These are phyloP conservation scores for Obelidium mucronatum DNA, from an alignment of 192 early-diverging fungal genomes.

Conservation along the genomic window DNA sequence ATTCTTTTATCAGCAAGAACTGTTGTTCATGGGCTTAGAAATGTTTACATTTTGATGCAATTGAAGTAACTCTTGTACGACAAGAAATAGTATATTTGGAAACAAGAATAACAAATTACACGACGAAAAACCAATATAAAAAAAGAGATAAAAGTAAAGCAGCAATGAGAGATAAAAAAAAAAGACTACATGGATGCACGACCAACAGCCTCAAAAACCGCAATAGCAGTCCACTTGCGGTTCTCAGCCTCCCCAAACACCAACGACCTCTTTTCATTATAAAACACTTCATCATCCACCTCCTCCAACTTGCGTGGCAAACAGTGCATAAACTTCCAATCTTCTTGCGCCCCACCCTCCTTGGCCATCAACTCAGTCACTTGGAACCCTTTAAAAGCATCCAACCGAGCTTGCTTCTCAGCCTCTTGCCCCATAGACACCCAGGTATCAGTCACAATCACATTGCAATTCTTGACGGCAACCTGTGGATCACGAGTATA, in stretches of 20 bases:
- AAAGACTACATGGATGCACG: neutral
- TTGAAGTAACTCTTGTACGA: too few relatives aligned
- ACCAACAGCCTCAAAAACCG: slow-evolving; percentile 64
- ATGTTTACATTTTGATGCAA: too few relatives aligned
- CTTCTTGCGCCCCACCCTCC: slow-evolving; percentile 75
- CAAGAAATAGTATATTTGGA: too few relatives aligned
- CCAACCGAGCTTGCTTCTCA: slow-evolving; percentile 83
- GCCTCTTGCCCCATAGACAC: slow-evolving; percentile 97
- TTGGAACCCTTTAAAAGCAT: slow-evolving; percentile 85
- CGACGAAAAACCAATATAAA: too few relatives aligned
- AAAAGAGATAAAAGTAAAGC: neutral
- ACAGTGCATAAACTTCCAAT: slow-evolving; percentile 99
- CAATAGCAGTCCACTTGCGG: slow-evolving; percentile 97
- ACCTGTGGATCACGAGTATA: slow-evolving; percentile 74
- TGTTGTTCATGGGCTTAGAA: too few relatives aligned
- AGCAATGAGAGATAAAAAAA: neutral
- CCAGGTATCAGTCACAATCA: slow-evolving; percentile 99
- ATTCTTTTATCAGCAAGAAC: too few relatives aligned
- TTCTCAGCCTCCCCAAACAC: slow-evolving; percentile 99
- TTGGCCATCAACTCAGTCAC: slow-evolving; percentile 86
- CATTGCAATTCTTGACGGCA: slow-evolving; percentile 83
- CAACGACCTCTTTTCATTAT: slow-evolving; percentile 88
- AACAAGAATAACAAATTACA: too few relatives aligned
- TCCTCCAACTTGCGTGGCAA: slow-evolving; percentile 96
- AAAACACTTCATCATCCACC: slow-evolving; percentile 94